Conservation (phyloP, 371 early-diverging fungal species). For the Mortierella sp. region DNA sequence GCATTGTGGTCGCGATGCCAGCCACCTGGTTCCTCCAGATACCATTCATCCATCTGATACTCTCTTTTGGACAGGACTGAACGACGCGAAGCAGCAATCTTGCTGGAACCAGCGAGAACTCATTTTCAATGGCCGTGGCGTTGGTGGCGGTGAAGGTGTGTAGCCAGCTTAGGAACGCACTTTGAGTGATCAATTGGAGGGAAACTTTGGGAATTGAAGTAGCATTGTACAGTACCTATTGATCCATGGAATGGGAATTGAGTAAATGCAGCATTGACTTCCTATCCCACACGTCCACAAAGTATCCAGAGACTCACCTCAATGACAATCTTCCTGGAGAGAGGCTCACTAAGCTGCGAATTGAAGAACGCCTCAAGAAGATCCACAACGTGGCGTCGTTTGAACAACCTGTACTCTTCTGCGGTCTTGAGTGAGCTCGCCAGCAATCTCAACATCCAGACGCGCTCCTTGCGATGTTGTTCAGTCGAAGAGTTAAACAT, state of each 20-base stretch:
- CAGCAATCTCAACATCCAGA: slow-evolving; percentile 80
- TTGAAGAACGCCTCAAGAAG: slow-evolving; percentile 71
- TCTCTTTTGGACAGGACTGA: slow-evolving; percentile 44
- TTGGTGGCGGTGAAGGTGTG: slow-evolving; percentile 58
- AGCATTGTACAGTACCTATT: slow-evolving; percentile 67
- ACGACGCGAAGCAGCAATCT: slow-evolving; percentile 42
- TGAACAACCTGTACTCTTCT: slow-evolving; percentile 74
- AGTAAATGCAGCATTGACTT: neutral
- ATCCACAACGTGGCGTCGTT: slow-evolving; percentile 77
- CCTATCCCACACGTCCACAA: no score
- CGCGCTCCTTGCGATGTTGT: slow-evolving; percentile 72
- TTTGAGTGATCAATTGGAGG: slow-evolving; percentile 63
- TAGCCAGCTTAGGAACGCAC: slow-evolving; percentile 71
- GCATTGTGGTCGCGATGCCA: slow-evolving; percentile 34
- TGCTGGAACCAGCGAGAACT: slow-evolving; percentile 48
- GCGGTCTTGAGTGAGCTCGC: slow-evolving; percentile 63
- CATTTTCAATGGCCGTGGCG: slow-evolving; percentile 32
- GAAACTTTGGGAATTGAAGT: slow-evolving; percentile 61
- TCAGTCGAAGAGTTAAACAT: slow-evolving; percentile 77
- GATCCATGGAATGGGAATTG: no score
- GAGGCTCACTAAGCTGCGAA: slow-evolving; percentile 72
- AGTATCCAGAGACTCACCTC: slow-evolving; percentile 55
- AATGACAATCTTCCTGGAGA: slow-evolving; percentile 60
- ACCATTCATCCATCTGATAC: slow-evolving; percentile 47
- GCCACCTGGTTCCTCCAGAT: slow-evolving; percentile 45